Base-by-base conservation (phyloP, 179 eudicot genomes). In the Nepenthes alata region DNA sequence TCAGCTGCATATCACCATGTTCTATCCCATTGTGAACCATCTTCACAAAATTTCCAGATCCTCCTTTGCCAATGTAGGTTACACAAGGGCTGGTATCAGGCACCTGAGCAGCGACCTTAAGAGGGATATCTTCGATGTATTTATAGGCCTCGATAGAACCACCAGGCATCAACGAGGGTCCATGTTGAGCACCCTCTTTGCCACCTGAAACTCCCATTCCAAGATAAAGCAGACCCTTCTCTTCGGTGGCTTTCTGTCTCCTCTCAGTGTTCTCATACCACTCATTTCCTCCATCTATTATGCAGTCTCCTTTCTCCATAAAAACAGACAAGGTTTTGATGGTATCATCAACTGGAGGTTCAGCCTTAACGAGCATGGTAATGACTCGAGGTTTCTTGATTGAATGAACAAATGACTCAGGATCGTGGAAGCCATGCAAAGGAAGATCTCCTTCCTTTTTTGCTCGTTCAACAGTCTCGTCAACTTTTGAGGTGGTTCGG, bases 151-250 rank as follows among this genome's bases (percentile, higher is more conserved):
- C 80, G 47, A 72, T 75, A 35, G 96, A 86, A 45, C 93, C 96
- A 51, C 96, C 96, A 5, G 93, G 96, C 96, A 88, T 88, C 83
- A 88, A 34, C 41, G 89, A 85, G 50, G 93, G 96, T 51, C 93
- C 96, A 55, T 78, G 59, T 25, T 25, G 25, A 25, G 25, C 90
- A 59, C 96, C 96, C 67, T 88, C 96, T 77, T 86, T 94, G 55
- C 93, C 96, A 63, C 96, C 93, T 6, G 91, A 88, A 68, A 88
- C 91, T 63, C 91, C 95, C 91, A 86, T 86, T 70, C 90, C 94
- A 47, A 88, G 93, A 77, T 88, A 88, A 55, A 82, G 84, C 2
- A 88, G 68, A 44, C 96, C 94, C 59, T 74, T 61, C 50, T 83
- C 88, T 51, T 75, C 69, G 82, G 77, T 67, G 35, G 70, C 87